These are phyloP conservation scores for Pinus taeda DNA, from an alignment of 75 land plant genomes.

Conservation along the genomic window DNA sequence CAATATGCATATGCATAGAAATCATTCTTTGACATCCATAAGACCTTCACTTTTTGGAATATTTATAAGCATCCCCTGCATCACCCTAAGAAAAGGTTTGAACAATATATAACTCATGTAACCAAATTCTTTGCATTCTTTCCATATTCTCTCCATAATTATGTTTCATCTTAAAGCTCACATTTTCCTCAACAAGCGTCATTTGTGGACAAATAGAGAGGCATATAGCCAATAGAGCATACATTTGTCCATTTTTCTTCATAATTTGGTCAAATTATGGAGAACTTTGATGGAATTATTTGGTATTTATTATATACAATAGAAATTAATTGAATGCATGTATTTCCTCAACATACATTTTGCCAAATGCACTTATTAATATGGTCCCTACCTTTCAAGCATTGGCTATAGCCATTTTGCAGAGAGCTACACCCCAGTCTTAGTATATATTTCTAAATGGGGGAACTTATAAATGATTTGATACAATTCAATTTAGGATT, in stretches of 20 bases:
- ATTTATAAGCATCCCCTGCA: no score
- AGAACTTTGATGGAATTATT: conserved; percentile 86
- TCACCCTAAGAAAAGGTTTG: no score
- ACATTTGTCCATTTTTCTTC: conserved; percentile 98
- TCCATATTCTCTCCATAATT: conserved; percentile 91
- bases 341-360: conserved; percentile 84
- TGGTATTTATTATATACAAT: conserved; percentile 79
- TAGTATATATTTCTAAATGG: background rate
- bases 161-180: conserved; percentile 75
- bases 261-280: conserved; percentile 90
- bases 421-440: background rate
- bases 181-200: conserved; percentile 88
- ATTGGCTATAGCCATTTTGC: background rate
- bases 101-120: no score
- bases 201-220: conserved; percentile 86
- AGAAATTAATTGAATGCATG: conserved; percentile 87
- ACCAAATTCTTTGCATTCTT: conserved; percentile 63
- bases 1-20: no score
- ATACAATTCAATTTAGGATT: background rate
- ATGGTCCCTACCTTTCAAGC: background rate
- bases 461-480: background rate
- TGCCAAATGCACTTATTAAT: background rate
- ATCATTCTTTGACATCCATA: no score
- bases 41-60: no score
- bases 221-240: conserved; percentile 86